phyloP scores from a whole-genome alignment of 192 early-diverging fungal genomes.

The Backusella mclennaniae region DNA sequence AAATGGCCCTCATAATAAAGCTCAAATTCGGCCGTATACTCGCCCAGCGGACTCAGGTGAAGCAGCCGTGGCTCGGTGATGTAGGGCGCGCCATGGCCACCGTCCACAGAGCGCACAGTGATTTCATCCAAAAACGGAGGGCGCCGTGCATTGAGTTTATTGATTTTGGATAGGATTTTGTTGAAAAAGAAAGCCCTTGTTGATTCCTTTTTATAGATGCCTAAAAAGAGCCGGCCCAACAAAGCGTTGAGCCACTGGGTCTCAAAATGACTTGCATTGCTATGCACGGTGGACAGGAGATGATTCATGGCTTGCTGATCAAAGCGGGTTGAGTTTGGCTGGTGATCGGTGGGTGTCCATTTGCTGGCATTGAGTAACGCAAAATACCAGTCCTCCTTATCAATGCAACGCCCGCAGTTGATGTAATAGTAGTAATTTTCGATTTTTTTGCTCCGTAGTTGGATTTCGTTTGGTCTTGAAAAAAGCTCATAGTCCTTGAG shows the following conservation, averaged over 20 bases:
- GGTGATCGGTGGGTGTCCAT: not conserved
- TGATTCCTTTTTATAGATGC: conserved; percentile 61
- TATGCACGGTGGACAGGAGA: conserved; percentile 46
- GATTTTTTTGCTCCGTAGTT: conserved; percentile 56
- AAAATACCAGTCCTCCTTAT: conserved; percentile 95
- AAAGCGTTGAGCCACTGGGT: conserved; percentile 84
- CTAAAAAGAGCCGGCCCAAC: conserved; percentile 77
- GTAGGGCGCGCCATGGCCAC: conserved; percentile 78
- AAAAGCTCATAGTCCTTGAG: conserved; percentile 69
- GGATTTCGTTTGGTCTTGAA: conserved; percentile 62
- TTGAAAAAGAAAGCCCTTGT: conserved; percentile 56
- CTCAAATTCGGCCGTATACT: conserved; percentile 70
- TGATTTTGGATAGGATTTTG: conserved; percentile 66
- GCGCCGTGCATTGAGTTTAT: conserved; percentile 60
- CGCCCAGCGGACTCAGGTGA: conserved; percentile 64
- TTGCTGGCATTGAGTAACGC: conserved; percentile 62
- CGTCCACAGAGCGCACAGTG: conserved; percentile 70
- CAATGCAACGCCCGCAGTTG: conserved; percentile 58
- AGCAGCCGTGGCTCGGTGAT: conserved; percentile 76
- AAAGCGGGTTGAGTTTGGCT: conserved; percentile 33
- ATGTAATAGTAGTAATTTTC: conserved; percentile 59
- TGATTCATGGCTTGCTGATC: conserved; percentile 44
- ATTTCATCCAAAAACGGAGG: conserved; percentile 81
- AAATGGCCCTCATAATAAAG: conserved; percentile 81
- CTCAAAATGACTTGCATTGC: conserved; percentile 51